Evolutionary conservation across 1,284 basidiomycete genomes (phyloP), one percentile per base, ranked within the genome.

Genomic region (Ceratobasidium sp.): DNA sequence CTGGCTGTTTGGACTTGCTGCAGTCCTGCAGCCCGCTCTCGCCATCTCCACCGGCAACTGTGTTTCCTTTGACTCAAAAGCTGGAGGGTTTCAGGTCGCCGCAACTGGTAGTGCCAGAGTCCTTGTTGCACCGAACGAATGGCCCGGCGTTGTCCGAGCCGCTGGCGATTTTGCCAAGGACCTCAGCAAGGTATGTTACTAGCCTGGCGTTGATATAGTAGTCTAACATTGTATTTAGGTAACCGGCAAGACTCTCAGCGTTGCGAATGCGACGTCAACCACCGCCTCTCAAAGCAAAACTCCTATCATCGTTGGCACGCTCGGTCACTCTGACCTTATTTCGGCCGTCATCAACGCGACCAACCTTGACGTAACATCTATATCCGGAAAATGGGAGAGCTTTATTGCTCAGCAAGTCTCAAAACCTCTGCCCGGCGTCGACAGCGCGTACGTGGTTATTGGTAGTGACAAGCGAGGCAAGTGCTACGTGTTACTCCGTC

Each of bases 331-430:
- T 0, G 82, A 84, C 1, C 79, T 89, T 25, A 85, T 88, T 57
- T 78, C 84, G 60, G 79, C 80, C 69, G 76, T 87, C n/a, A 80
- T 88, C 31, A 84, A 85, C 15, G 69, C 71, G 7, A 82, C 85
- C 1, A 79, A 81, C 12, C 75, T 88, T 67, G 83, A 87, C 73
- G 84, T 87, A 0, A 86, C 85, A 3, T 78, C 78, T 0, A 80
- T 90, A 56, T 75, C 84, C 68, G 87, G 87, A 1, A 80, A 85
- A 70, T 90, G 88, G 88, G 88, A 90, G 75, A 76, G 84, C 0
- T 90, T 85, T 77, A 75, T 85, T 72, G 78, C 84, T 5, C 77
- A 77, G 58, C 82, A 84, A 67, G 85, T 89, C 3, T 75, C 79
- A 42, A 82, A 87, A 71, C 86, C 87, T 8, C 77, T 88, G 3